These are phyloP conservation scores for Ambrosiella beaveri DNA, from an alignment of 2,329 filamentous ascomycete genomes.

Conservation along the genomic window DNA sequence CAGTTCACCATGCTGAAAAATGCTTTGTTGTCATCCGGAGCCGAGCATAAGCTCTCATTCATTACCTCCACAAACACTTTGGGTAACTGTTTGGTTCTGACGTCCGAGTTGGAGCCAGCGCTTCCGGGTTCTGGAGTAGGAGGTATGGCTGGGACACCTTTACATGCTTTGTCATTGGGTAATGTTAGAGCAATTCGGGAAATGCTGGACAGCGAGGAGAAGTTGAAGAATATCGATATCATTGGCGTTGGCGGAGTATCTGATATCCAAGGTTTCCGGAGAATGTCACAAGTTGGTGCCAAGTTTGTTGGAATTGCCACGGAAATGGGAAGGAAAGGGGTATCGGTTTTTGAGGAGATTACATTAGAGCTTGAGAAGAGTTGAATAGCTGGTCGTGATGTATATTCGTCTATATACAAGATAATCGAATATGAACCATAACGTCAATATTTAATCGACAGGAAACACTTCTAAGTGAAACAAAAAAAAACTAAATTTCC, in stretches of 20 bases:
- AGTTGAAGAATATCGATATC: constrained; percentile 38
- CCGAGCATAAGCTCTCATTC: constrained; percentile 34
- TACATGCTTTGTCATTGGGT: constrained; percentile 58
- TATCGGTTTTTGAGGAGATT: constrained; percentile 46
- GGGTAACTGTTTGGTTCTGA: constrained; percentile 46
- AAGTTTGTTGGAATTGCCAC: constrained; percentile 51
- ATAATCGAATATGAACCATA: too few species aligned
- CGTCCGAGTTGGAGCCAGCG: constrained; percentile 13
- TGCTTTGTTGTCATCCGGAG: constrained; percentile 26
- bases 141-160: constrained; percentile 52
- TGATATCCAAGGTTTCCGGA: constrained; percentile 40
- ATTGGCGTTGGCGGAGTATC: constrained; percentile 59
- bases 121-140: constrained; percentile 44
- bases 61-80: constrained; percentile 59
- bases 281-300: constrained; percentile 53
- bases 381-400: too few species aligned
- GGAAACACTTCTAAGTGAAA: too few species aligned
- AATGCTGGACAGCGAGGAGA: constrained; percentile 34
- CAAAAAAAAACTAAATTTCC: too few species aligned
- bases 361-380: constrained; percentile 13
- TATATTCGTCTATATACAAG: too few species aligned
- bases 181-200: constrained; percentile 53
- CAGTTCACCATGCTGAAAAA: constrained; percentile 43
- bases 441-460: too few species aligned
- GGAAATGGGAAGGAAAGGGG: constrained; percentile 45